Conservation (phyloP, 768 basidiomycete genomes). For the Hericium rajendrae region DNA sequence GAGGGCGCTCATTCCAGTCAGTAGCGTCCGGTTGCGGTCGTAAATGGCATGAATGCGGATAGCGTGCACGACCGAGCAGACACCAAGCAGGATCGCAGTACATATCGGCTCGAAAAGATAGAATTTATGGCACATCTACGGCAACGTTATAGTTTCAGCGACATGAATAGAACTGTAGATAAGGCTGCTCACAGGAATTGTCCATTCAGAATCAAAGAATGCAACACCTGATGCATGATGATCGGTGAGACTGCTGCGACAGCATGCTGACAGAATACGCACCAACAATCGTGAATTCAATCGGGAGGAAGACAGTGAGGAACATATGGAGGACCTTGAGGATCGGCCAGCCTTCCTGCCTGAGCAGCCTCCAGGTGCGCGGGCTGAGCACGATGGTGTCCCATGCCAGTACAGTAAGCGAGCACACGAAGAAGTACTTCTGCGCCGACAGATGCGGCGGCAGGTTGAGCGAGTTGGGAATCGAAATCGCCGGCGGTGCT, state of each 20-base stretch:
- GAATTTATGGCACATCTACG: constrained; percentile 54
- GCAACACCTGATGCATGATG: constrained; percentile 45
- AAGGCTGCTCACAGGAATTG: constrained; percentile 33
- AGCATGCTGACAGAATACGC: constrained; percentile 10
- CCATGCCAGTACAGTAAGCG: constrained; percentile 84
- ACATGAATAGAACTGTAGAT: not conserved
- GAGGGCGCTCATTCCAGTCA: constrained; percentile 46
- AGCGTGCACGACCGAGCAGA: constrained; percentile 65
- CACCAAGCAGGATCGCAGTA: constrained; percentile 72
- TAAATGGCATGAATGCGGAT: constrained; percentile 76
- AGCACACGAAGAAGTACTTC: constrained; percentile 87
- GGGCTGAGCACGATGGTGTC: constrained; percentile 81
- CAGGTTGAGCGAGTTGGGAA: constrained; percentile 65
- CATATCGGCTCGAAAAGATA: constrained; percentile 83
- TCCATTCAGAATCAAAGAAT: constrained; percentile 73
- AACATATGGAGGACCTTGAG: constrained; percentile 74
- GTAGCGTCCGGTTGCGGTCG: constrained; percentile 48
- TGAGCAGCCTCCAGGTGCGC: constrained; percentile 63
- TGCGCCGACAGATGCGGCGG: constrained; percentile 74
- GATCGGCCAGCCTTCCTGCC: constrained; percentile 56
- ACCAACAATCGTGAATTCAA: constrained; percentile 74
- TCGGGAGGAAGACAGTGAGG: constrained; percentile 66
- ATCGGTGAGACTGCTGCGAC: not conserved
- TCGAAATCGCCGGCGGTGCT: not conserved
- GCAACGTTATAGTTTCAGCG: not conserved